Percentiles rank a stretch among this genome's conserved stretches.
These are phyloP conservation scores for Gracilaria domingensis DNA, from an alignment of 23 red algal genomes.

Conservation along the genomic window DNA sequence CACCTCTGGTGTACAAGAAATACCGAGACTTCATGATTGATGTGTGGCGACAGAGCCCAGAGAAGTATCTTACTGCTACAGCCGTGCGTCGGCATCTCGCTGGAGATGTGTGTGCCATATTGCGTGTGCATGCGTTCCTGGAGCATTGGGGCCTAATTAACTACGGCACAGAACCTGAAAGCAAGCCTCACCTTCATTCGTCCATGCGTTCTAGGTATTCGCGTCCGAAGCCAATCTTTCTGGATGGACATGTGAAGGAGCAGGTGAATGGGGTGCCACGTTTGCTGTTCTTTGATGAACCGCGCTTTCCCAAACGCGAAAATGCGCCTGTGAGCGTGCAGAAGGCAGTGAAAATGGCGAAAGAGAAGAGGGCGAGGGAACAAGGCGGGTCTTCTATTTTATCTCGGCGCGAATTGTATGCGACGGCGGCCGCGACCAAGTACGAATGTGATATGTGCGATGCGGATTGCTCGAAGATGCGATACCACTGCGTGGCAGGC, in stretches of 20 bases:
- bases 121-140: conserved; percentile 96
- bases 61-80: conserved; percentile 89
- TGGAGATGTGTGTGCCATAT: conserved; percentile 92
- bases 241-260: conserved; percentile 51
- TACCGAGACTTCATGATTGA: conserved; percentile 97
- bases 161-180: conserved; percentile 85
- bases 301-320: conserved; percentile 47
- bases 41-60: conserved; percentile 85
- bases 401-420: conserved; percentile 87
- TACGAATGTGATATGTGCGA: conserved; percentile 93
- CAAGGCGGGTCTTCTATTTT: conserved; percentile 40
- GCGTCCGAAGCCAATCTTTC: conserved; percentile 48
- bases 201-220: conserved; percentile 38
- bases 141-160: conserved; percentile 99
- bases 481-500: conserved; percentile 85
- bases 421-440: conserved; percentile 87
- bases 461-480: conserved; percentile 85
- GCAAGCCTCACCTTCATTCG: conserved; percentile 69
- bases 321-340: conserved; percentile 39
- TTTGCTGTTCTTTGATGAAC: conserved; percentile 93
- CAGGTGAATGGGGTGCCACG: conserved; percentile 75
- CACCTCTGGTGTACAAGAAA: conserved; percentile 86
- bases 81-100: conserved; percentile 85
- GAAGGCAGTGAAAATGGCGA: conserved; percentile 55
- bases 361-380: conserved; percentile 44